Evolutionary conservation across 495 filamentous ascomycete species (phyloP), one percentile per base, ranked within the genome.

Genomic region (Acidomyces sp.): DNA sequence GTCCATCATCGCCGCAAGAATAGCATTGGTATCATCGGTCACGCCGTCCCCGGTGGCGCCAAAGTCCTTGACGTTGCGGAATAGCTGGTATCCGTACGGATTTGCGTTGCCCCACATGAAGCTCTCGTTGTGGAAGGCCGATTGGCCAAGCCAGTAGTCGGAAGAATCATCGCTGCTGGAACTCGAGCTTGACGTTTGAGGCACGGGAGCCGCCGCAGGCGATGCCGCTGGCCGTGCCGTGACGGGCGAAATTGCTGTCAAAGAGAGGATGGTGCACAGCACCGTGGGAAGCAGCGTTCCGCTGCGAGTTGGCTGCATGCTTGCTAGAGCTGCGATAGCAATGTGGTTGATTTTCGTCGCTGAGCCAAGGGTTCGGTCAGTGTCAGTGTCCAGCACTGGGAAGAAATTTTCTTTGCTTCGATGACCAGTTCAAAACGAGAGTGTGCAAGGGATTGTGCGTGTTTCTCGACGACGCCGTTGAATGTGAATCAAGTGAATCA

Each of bases 71-170:
- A 73, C 68, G 46, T 66, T 60, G 46, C 63, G 63, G 54, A 45
- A 67, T 48, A 67, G 36, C 42, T 57, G 32, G 48, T 55, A 66
- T n/a, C n/a, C n/a, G 34, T 41, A 31, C 9, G 42, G 19, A 30
- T 54, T 34, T 18, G 20, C 58, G 44, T 70, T 76, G 55, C 78
- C 90, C 6, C 77, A 72, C 20, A 77, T 70, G 0, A 58, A 60
- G 23, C 84, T 85, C 46, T 85, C 75, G 6, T 6, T n/a, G 13
- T 80, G 79, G 32, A 75, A 37, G 56, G 53, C 93, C 80, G 45
- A 62, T 66, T 44, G 20, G 26, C 70, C 69, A 35, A 92, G 62
- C 88, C 88, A 96, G 62, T 79, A 92, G 48, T 52, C 52, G 20
- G 66, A 62, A 16, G 34, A 34, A n/a, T n/a, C n/a, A n/a, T n/a